Base-by-base conservation (phyloP, 2,329 filamentous ascomycete genomes). In the Chalara sp. region DNA sequence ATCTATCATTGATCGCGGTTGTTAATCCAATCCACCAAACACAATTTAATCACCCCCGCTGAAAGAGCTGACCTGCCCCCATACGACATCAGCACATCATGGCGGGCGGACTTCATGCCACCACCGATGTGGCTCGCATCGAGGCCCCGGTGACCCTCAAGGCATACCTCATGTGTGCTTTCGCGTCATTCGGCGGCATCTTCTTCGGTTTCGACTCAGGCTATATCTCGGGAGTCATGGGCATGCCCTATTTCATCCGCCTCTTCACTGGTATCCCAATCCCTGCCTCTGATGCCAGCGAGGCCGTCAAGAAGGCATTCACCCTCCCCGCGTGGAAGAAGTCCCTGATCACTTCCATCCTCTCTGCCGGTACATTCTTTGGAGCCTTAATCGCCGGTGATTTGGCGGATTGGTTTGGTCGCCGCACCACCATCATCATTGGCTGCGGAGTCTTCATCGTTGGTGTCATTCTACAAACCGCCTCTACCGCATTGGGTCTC, bases 311-410 rank as follows among this genome's bases (percentile, higher is more conserved):
- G 8, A 49, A 50, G 11, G 53, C 58, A n/a, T 63, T 63, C 50
- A 48, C 51, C 59, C 50, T 80, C 28, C 68, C 73, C 4, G 70
- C 75, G 7, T 69, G 65, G 51, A 70, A 72, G 46, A 74, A 78
- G 59, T 83, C 80, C 21, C 72, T 86, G 47, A 84, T 90, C 65
- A 83, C 83, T 5, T 57, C 55, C 21, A 89, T 91, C 60, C 79
- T 91, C 49, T 91, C 87, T 33, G 80, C 56, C 64, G 86, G 86
- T 70, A 91, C 87, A 58, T 91, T 92, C 76, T 86, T 90, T 53
- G 87, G 87, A 66, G 84, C 88, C 51, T 64, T 92, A 58, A 81
- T 89, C 55, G 87, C 85, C 52, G 87, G 87, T 75, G 86, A 89
- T 66, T 66, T 91, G 55, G 80, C 87, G 58, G 88, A 93, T 67